Evolutionary conservation across 2,329 filamentous ascomycete species (phyloP), one percentile per base, ranked within the genome.

Genomic region (Hirsutella rhossiliensis): DNA sequence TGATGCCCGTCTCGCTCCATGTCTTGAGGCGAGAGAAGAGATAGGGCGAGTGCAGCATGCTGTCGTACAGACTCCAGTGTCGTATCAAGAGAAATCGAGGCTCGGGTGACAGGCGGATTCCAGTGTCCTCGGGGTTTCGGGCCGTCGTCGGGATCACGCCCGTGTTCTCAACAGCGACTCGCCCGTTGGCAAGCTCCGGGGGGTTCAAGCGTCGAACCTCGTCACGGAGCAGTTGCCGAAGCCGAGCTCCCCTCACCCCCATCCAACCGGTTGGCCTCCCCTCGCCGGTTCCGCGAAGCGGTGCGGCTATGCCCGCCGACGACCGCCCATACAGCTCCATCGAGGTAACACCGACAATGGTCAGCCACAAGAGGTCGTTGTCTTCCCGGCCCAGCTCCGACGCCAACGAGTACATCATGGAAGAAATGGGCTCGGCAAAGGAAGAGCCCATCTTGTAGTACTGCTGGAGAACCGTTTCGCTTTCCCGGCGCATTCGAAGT

Each of bases 21-120:
- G 95, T 88, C 62, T 94, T 90, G 39, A 98, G 73, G 29, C 87
- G 78, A 4, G 90, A 87, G 47, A 94, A 90, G 5, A 98, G 76
- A 57, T 96, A 97, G 0, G 90, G 89, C 0, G 89, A 96, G 61
- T 98, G 92, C 12, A 97, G 74, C 92, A 98, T 97, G 61, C 88
- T 95, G 57, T 98, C 92, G 62, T 97, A 97, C 13, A 98, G 71
- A 53, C 87, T 95, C 92, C 92, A 98, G 61, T 98, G 92, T 30
- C 92, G 75, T 43, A 97, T 86, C 0, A 98, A 76, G 23, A 97
- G 75, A 53, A 98, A 95, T 36, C 86, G 84, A 11, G 92, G 94
- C 58, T 98, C 92, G 0, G 92, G 92, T 0, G 89, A 95, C 34
- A 98, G 69, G 19, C 89, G 81, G 52, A 98, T 97, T 42, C 87